Evolutionary conservation across 129 eudicot species (phyloP).

Genomic region (Arctium minus): DNA sequence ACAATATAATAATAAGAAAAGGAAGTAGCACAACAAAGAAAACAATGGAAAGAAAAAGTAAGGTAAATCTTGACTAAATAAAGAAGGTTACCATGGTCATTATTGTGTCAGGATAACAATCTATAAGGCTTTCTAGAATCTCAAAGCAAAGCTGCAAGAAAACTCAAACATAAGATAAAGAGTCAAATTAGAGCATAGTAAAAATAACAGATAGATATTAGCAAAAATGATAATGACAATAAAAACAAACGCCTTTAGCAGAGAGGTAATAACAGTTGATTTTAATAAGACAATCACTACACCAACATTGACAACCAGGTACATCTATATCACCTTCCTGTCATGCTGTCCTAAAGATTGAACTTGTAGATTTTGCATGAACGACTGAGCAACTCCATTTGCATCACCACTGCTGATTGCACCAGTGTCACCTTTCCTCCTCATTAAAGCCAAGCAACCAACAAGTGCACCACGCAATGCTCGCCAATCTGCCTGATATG

Average conservation of each 20-base stretch:
- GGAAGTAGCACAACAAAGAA: background rate
- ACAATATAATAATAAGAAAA: background rate
- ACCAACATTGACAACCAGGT: background rate
- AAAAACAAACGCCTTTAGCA: background rate
- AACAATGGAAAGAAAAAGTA: background rate
- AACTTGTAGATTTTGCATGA: slow-evolving; percentile 69
- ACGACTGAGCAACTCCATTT: slow-evolving; percentile 56
- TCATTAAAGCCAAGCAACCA: slow-evolving; percentile 82
- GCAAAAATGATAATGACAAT: background rate
- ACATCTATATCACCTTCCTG: slow-evolving; percentile 59
- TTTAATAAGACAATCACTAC: background rate
- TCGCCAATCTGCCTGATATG: slow-evolving; percentile 90
- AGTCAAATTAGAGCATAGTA: background rate
- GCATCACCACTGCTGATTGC: slow-evolving; percentile 51
- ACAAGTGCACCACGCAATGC: slow-evolving; percentile 93
- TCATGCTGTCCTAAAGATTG: slow-evolving; percentile 91
- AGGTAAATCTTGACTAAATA: background rate
- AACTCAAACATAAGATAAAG: slow-evolving; percentile 4
- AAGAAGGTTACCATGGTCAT: slow-evolving; percentile 42
- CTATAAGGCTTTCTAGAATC: slow-evolving; percentile 75
- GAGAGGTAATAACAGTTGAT: background rate
- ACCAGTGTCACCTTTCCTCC: slow-evolving; percentile 69
- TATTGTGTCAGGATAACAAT: slow-evolving; percentile 47
- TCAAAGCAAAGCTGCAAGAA: slow-evolving; percentile 81
- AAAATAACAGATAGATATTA: background rate